Percentiles rank a stretch among this genome's conserved stretches.
Evolutionary conservation across 176 grass and related monocot species (phyloP).

Genomic region (Calamus simplicifolius): DNA sequence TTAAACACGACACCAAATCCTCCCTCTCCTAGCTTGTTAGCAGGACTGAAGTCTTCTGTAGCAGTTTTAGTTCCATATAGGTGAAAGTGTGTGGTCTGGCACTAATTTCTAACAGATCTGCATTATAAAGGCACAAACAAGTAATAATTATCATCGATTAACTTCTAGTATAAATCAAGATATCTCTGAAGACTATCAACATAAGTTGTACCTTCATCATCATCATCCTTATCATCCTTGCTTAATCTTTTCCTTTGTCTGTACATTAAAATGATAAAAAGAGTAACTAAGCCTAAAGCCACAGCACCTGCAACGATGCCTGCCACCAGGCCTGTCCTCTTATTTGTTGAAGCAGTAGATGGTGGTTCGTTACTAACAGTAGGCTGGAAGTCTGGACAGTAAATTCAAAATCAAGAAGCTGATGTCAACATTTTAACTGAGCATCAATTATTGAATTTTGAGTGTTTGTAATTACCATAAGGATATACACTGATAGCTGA

Average conservation of each 20-base stretch:
- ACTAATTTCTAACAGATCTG: constrained; percentile 46
- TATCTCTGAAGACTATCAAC: background rate
- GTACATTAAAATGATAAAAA: background rate
- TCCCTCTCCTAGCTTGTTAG: constrained; percentile 71
- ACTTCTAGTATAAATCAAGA: background rate
- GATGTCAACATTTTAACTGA: background rate
- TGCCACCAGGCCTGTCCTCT: constrained; percentile 6
- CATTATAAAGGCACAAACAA: constrained; percentile 8
- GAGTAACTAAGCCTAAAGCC: constrained; percentile 8
- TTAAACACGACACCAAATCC: constrained; percentile 85
- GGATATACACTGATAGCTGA: constrained; percentile 27
- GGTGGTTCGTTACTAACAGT: constrained; percentile 8
- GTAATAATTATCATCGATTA: background rate
- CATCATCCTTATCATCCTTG: background rate
- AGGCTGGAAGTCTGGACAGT: constrained; percentile 6
- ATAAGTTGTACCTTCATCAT: background rate
- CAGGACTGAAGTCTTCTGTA: constrained; percentile 53
- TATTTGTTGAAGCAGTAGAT: constrained; percentile 6
- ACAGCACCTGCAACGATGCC: constrained; percentile 8
- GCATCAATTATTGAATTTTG: background rate
- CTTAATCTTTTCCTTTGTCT: background rate
- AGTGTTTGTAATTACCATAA: constrained; percentile 6
- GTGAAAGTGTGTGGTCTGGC: constrained; percentile 54
- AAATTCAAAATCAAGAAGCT: background rate
- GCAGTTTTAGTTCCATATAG: constrained; percentile 62